Base-by-base conservation (phyloP, 352 stramenopile species). In the Thalassiosira sp. region DNA sequence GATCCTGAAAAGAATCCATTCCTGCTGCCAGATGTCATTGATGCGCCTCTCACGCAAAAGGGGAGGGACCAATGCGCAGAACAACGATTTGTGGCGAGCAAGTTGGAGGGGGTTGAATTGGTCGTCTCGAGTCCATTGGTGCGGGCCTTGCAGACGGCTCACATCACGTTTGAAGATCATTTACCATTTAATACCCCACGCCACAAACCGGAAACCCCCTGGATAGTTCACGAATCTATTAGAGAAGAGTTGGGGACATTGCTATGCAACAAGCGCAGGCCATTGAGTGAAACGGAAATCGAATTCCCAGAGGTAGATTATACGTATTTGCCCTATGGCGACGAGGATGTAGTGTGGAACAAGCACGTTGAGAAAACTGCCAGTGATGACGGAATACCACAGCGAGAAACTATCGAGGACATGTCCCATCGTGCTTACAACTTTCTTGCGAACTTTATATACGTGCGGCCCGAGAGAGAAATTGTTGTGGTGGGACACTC, bases 401-500 rank as follows among this genome's bases (percentile, higher is more conserved):
- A 53, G 54, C 48, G 72, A 45, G 67, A 82, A 40, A 71, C 52
- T 16, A 74, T 27, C 8, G 66, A 60, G 31, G 62, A 63, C 37
- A 79, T 79, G 61, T 77, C 59, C 1, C 46, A 75, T 28, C n/a
- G 60, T 46, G 46, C 22, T 0, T 79, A 75, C 56, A 43, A 71
- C 33, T 79, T 79, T 46, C 51, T 82, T 16, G 62, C 59, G 24
- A 20, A 56, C 10, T 82, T 71, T 51, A 65, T 82, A 48, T 35
- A 28, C 24, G 1, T 27, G 16, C 40, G 70, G 31, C 54, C 59
- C 5, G 67, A 82, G 45, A 65, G 11, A 40, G 74, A 82, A 63
- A 66, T 82, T 31, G 74, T 51, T 15, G 67, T 79, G 33, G 74
- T 82, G 1, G 74, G 74, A 13, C 74, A 82, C 56, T 79, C 67